Percentiles rank a stretch among this genome's conserved stretches.
Evolutionary conservation across 495 filamentous ascomycete species (phyloP).

Genomic region (Podospora tetraspora): DNA sequence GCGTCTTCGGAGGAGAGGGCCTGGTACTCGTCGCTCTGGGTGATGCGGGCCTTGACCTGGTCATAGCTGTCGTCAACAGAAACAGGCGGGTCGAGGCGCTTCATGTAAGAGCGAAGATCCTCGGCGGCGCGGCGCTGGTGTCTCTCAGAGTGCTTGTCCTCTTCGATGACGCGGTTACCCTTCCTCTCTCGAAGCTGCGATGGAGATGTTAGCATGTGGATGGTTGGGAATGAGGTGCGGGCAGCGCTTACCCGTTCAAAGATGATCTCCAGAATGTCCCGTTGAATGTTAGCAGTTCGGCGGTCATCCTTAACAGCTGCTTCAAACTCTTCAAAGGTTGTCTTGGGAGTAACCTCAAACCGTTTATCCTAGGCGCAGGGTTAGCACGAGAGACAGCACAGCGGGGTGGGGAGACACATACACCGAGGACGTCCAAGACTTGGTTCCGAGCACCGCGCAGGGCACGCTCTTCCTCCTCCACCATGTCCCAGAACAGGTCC

Average conservation of each 20-base stretch:
- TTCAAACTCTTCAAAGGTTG: constrained; percentile 81
- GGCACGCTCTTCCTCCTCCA: constrained; percentile 87
- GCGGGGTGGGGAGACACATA: constrained; percentile 40
- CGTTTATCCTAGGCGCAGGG: constrained; percentile 65
- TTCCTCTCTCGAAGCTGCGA: constrained; percentile 67
- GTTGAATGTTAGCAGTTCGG: constrained; percentile 76
- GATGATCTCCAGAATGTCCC: constrained; percentile 66
- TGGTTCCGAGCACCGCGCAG: constrained; percentile 77
- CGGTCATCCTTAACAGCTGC: constrained; percentile 71
- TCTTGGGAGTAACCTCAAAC: constrained; percentile 81
- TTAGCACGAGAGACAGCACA: neutral
- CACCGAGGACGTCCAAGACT: constrained; percentile 85
- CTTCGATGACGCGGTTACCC: constrained; percentile 64
- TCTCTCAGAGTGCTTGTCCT: constrained; percentile 80
- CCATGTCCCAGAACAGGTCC: constrained; percentile 93
- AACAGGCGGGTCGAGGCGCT: constrained; percentile 86
- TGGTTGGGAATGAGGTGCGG: neutral
- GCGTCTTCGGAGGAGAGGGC: constrained; percentile 75
- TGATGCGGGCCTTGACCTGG: constrained; percentile 68
- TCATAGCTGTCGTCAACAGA: constrained; percentile 76
- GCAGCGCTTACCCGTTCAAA: constrained; percentile 59
- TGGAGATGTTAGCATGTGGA: constrained; percentile 19
- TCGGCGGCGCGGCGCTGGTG: constrained; percentile 82
- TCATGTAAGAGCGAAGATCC: constrained; percentile 78
- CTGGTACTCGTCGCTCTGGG: constrained; percentile 75